These are phyloP conservation scores for Nevesoporus exiguus DNA, from an alignment of 768 basidiomycete species.

Conservation along the genomic window DNA sequence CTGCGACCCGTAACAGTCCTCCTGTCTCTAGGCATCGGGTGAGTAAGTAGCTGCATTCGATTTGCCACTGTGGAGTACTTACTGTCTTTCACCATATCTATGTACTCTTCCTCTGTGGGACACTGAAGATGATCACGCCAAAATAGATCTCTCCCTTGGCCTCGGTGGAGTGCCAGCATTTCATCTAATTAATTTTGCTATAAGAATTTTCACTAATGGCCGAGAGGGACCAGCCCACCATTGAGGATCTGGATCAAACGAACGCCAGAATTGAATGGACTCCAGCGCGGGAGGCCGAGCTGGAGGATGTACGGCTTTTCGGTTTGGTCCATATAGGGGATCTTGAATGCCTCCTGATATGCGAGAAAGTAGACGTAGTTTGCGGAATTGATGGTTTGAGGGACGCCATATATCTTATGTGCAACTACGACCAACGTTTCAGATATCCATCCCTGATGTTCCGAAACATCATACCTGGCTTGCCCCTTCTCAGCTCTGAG, in stretches of 20 bases:
- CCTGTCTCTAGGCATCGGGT: conserved; percentile 71
- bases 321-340: conserved; percentile 7
- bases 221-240: conserved; percentile 38
- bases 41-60: background rate
- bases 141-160: conserved; percentile 88
- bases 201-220: background rate
- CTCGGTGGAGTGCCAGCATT: conserved; percentile 82
- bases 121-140: conserved; percentile 91
- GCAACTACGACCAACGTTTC: conserved; percentile 52
- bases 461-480: conserved; percentile 55
- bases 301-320: conserved; percentile 35
- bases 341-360: conserved; percentile 69
- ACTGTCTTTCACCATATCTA: conserved; percentile 97
- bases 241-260: conserved; percentile 74
- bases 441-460: background rate
- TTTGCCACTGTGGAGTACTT: conserved; percentile 14
- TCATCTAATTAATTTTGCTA: conserved; percentile 41
- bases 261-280: conserved; percentile 23
- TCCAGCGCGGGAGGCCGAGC: conserved; percentile 23
- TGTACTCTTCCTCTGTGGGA: conserved; percentile 92
- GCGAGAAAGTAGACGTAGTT: conserved; percentile 98
- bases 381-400: conserved; percentile 95
- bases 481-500: conserved; percentile 79
- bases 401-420: conserved; percentile 94
- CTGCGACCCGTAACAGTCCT: conserved; percentile 83